Conservation (phyloP, 139 green algal genomes). For the Micractinium sp. region DNA sequence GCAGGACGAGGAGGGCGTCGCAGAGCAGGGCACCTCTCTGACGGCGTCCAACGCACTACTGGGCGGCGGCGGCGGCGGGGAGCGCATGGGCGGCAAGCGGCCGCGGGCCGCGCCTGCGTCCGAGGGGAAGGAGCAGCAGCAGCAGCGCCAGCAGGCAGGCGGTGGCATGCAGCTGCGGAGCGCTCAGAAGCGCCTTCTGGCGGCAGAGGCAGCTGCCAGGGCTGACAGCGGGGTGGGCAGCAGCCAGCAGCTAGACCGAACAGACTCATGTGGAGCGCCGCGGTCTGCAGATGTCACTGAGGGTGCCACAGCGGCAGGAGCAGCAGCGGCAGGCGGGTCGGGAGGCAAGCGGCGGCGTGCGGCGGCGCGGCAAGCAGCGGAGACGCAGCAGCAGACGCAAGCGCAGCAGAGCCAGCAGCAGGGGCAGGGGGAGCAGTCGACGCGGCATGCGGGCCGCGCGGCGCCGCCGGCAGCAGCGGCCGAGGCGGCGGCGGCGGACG, state of each 20-base stretch:
- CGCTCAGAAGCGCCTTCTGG: slow-evolving; percentile 25
- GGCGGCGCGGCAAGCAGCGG: neutral
- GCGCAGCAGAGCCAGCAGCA: slow-evolving; percentile 20
- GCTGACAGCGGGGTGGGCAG: slow-evolving; percentile 25
- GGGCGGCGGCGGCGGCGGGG: neutral
- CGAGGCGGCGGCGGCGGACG: neutral
- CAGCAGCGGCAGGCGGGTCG: neutral
- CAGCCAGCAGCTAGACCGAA: slow-evolving; percentile 27
- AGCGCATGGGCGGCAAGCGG: neutral
- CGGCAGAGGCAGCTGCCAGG: neutral
- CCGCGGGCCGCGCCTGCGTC: neutral
- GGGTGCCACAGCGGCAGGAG: neutral
- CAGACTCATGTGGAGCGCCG: slow-evolving; percentile 7
- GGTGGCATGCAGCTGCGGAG: slow-evolving; percentile 27
- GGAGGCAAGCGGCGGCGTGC: neutral
- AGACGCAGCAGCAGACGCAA: neutral
- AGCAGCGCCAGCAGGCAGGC: neutral
- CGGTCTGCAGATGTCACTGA: slow-evolving; percentile 3
- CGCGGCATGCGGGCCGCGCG: too few relatives aligned
- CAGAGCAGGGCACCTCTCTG: neutral
- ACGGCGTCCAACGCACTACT: slow-evolving; percentile 12
- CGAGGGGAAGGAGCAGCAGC: neutral
- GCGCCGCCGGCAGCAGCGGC: neutral
- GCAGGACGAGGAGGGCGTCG: neutral
- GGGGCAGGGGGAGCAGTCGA: neutral